Evolutionary conservation across 129 eudicot genomes (phyloP), one percentile per base, ranked within the genome.

Genomic region (Chrysanthemum seticuspe): DNA sequence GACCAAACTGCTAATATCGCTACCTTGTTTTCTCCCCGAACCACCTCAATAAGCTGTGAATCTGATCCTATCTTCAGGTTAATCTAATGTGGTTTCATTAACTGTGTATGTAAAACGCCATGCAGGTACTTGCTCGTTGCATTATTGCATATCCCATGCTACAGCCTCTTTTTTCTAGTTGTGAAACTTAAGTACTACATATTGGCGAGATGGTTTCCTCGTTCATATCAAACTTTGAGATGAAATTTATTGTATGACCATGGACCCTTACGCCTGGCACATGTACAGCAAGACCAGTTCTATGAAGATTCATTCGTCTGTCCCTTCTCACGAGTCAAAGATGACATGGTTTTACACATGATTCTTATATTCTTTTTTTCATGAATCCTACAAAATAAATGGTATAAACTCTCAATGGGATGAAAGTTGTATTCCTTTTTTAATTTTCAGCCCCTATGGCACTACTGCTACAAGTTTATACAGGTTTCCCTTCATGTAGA

Each of bases 141-240:
- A 6, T 5, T 84, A 21, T 40, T 87, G 82, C 97, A 91, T 83
- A 18, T 87, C 54, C 97, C 97, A 5, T 87, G 91, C 81, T 91
- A 87, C 18, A 78, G 66, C 10, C 2, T 85, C 14, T 91, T 83
- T 81, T 81, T 70, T 9, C 12, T 85, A 31, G n/a, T 80, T 3
- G 89, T 82, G 74, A 80, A 83, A 73, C 14, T 77, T 4, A 91
- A 91, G 67, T 77, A 85, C 83, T 68, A 16, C 62, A 4, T 91
- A 53, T 76, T 87, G 69, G 73, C 88, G 48, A 73, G 71, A 84
- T 85, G 89, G 86, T 91, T 87, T 75, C 91, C 91, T 5, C 83
- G 76, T 4, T 85, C 89, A 10, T 82, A 77, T 62, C 76, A 64
- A 53, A 65, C 76, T 72, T 67, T 75, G 53, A 81, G 91, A 63